phyloP scores from a whole-genome alignment of 169 alveolate species.

The Plasmodium adleri region DNA sequence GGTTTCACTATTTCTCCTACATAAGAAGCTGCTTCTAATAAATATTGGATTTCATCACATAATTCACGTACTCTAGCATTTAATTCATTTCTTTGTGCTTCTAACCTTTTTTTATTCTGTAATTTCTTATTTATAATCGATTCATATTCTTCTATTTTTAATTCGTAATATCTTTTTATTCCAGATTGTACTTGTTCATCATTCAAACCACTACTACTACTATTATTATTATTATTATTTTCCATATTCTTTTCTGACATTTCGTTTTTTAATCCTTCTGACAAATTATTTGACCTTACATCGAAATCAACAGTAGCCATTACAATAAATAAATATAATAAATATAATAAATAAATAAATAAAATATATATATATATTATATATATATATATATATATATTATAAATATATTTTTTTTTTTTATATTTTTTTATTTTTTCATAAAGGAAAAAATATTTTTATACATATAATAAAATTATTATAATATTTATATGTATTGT shows the following conservation, averaged over 20 bases:
- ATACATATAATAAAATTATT: too few species aligned
- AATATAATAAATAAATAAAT: not conserved
- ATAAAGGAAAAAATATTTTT: too few species aligned
- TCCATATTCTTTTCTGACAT: not conserved
- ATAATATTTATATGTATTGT: too few species aligned
- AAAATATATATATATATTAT: slow-evolving; percentile 5
- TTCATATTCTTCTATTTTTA: slow-evolving; percentile 85
- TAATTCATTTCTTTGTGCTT: slow-evolving; percentile 98
- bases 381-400: not conserved
- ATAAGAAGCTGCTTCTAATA: slow-evolving; percentile 97
- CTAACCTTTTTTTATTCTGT: slow-evolving; percentile 92
- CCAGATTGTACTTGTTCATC: slow-evolving; percentile 74
- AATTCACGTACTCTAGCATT: slow-evolving; percentile 95
- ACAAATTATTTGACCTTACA: slow-evolving; percentile 12
- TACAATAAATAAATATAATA: not conserved
- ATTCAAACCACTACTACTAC: slow-evolving; percentile 5
- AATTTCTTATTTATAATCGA: slow-evolving; percentile 81
- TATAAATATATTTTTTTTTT: too few species aligned
- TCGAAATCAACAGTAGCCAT: slow-evolving; percentile 76
- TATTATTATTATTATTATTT: not conserved
- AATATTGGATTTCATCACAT: slow-evolving; percentile 95
- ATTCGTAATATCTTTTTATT: slow-evolving; percentile 77
- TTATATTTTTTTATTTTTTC: too few species aligned
- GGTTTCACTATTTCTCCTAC: slow-evolving; percentile 99
- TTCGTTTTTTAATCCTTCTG: slow-evolving; percentile 36